These are phyloP conservation scores for Aspergillus clavatus DNA, from an alignment of 2,329 filamentous ascomycete genomes.

Conservation along the genomic window DNA sequence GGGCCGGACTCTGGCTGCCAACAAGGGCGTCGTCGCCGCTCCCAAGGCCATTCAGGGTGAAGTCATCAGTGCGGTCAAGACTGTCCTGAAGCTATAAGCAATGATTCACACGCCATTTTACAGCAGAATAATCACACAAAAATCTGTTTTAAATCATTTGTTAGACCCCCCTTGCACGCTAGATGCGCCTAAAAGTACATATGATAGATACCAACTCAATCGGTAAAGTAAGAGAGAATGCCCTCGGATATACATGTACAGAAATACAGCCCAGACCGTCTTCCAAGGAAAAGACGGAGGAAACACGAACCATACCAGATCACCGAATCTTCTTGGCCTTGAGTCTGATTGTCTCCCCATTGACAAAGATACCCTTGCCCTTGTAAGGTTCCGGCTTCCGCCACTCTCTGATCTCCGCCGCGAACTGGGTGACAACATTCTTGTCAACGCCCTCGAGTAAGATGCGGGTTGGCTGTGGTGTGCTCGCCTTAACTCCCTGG, in stretches of 20 bases:
- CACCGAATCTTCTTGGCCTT: conserved; percentile 98
- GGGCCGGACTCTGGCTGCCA: conserved; percentile 78
- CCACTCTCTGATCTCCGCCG: conserved; percentile 82
- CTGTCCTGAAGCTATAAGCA: conserved; percentile 58
- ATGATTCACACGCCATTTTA: neutral
- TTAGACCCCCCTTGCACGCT: conserved; percentile 21
- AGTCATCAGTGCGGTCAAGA: conserved; percentile 77
- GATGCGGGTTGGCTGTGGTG: conserved; percentile 85
- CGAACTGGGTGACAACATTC: conserved; percentile 83
- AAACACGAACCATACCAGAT: conserved; percentile 27
- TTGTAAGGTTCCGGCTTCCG: conserved; percentile 95
- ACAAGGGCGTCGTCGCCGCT: conserved; percentile 91
- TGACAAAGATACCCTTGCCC: conserved; percentile 98
- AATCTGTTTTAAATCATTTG: conserved; percentile 10
- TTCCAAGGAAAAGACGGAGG: conserved; percentile 12
- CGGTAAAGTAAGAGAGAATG: conserved; percentile 17
- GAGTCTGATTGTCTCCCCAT: conserved; percentile 94
- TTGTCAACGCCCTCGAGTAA: conserved; percentile 84
- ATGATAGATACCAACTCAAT: conserved; percentile 31
- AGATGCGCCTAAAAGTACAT: conserved; percentile 33
- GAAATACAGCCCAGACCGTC: conserved; percentile 7
- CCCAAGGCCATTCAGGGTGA: conserved; percentile 68
- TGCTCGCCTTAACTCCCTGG: conserved; percentile 74
- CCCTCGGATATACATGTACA: conserved; percentile 27
- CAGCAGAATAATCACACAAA: neutral